Percentiles rank a stretch among this genome's conserved stretches.
Evolutionary conservation across 441 rosid species (phyloP).

Genomic region (Erysimum cheiri): DNA sequence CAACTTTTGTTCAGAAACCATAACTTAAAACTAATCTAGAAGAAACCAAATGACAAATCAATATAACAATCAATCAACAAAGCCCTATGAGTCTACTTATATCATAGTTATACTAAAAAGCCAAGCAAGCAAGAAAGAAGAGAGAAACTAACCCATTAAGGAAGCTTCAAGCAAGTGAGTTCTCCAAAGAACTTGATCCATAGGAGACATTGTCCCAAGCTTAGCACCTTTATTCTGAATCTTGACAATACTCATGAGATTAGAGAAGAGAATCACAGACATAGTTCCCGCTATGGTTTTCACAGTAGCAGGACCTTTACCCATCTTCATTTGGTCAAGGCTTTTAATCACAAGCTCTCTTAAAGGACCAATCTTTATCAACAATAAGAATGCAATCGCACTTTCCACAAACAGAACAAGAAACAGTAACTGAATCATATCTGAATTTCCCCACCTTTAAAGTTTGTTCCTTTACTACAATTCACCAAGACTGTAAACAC

Average conservation of each 20-base stretch:
- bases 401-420: slow-evolving; percentile 83
- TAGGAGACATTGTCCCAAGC: slow-evolving; percentile 98
- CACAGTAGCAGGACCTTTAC: slow-evolving; percentile 90
- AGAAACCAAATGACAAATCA: not conserved
- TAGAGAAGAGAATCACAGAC: slow-evolving; percentile 83
- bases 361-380: slow-evolving; percentile 88
- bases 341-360: slow-evolving; percentile 92
- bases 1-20: too few species aligned
- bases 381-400: slow-evolving; percentile 64
- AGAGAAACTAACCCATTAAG: slow-evolving; percentile 68
- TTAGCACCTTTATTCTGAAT: slow-evolving; percentile 98
- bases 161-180: slow-evolving; percentile 98
- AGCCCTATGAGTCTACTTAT: too few species aligned
- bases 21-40: slow-evolving; percentile 3
- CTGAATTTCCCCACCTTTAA: slow-evolving; percentile 14
- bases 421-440: slow-evolving; percentile 88
- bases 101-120: too few species aligned
- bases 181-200: slow-evolving; percentile 99
- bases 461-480: slow-evolving; percentile 35
- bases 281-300: slow-evolving; percentile 90
- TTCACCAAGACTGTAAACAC: not conserved
- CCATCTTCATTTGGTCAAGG: slow-evolving; percentile 84
- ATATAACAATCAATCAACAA: slow-evolving; percentile 11
- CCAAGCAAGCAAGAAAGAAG: not conserved
- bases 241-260: slow-evolving; percentile 87